Conservation (phyloP, 1,284 basidiomycete species). For the Cutaneotrichosporon sp. region DNA sequence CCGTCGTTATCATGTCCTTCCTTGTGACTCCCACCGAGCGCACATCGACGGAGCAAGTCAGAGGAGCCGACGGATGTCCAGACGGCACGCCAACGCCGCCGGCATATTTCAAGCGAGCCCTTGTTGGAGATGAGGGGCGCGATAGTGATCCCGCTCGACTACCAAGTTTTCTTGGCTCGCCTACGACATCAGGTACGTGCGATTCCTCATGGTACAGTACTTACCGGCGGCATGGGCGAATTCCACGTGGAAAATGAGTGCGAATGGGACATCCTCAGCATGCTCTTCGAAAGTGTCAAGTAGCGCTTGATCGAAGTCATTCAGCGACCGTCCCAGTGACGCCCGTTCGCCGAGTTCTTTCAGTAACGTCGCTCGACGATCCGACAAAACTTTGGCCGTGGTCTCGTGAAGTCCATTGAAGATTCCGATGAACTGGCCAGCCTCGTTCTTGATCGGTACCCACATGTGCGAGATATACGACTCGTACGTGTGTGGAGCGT, state of each 20-base stretch:
- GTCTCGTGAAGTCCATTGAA: slow-evolving; percentile 42
- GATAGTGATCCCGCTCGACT: not conserved
- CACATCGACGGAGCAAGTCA: not conserved
- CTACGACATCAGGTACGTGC: too few species aligned
- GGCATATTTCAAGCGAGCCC: slow-evolving; percentile 11
- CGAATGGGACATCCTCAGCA: slow-evolving; percentile 21
- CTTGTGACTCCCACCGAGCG: not conserved
- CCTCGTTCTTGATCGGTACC: slow-evolving; percentile 38
- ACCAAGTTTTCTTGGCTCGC: not conserved
- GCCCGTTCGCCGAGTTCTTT: slow-evolving; percentile 43
- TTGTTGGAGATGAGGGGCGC: not conserved
- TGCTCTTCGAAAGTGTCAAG: slow-evolving; percentile 23
- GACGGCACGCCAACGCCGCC: slow-evolving; percentile 42
- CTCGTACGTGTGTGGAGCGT: slow-evolving; percentile 16
- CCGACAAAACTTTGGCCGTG: slow-evolving; percentile 30
- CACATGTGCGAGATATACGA: slow-evolving; percentile 38
- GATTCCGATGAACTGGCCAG: slow-evolving; percentile 36
- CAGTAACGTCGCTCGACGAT: slow-evolving; percentile 29
- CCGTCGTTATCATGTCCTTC: slow-evolving; percentile 7
- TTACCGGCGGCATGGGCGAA: slow-evolving; percentile 7
- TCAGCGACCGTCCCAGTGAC: slow-evolving; percentile 31
- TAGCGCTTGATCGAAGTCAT: slow-evolving; percentile 38
- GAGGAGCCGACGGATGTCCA: slow-evolving; percentile 32
- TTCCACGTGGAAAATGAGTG: slow-evolving; percentile 40
- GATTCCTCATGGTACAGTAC: not conserved